Base-by-base conservation (phyloP, 352 stramenopile species). In the Globisporangium mamillatum region DNA sequence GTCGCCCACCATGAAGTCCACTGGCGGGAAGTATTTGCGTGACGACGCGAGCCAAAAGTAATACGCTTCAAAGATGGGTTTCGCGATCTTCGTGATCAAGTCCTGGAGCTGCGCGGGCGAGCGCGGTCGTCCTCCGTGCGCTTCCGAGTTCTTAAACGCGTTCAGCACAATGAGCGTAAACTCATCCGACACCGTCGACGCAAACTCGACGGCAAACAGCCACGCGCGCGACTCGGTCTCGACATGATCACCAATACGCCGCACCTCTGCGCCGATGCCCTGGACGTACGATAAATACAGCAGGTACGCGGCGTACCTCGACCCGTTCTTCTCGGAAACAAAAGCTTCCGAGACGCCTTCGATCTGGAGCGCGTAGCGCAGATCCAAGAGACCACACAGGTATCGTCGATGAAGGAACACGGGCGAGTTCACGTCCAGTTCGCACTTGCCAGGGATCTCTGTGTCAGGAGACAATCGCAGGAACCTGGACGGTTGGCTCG, bases 331-430 rank as follows among this genome's bases (percentile, higher is more conserved):
- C 27, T 89, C 79, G 50, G 86, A 66, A 18, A 97, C 85, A 77
- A 99, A 98, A 24, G 74, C 75, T 54, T 94, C 84, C 0, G 86
- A 91, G 70, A 99, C 98, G n/a, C 95, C 95, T 63, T 97, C 88
- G 25, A 99, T 98, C 76, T 99, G 98, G 14, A 99, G 80, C 9
- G 98, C 96, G 72, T 98, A 99, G 44, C 98, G 98, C 46, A 99
- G 81, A 83, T 99, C 97, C 48, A 97, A 80, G n/a, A 99, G 88
- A 3, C 98, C 96, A 18, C 94, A 97, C 71, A 95, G 97, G 67
- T 99, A 99, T 24, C 97, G 84, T 20, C 97, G 90, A 70, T 98
- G 92, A 16, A 93, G 87, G 61, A 99, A 90, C 14, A 98, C 93
- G 46, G 84, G 88, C 9, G 94, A 93, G 64, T 96, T 80, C 6